A percentile compares a stretch with the other conserved stretches of the same genome.
Evolutionary conservation across 306 rosid species (phyloP).

Genomic region (Vicia villosa): DNA sequence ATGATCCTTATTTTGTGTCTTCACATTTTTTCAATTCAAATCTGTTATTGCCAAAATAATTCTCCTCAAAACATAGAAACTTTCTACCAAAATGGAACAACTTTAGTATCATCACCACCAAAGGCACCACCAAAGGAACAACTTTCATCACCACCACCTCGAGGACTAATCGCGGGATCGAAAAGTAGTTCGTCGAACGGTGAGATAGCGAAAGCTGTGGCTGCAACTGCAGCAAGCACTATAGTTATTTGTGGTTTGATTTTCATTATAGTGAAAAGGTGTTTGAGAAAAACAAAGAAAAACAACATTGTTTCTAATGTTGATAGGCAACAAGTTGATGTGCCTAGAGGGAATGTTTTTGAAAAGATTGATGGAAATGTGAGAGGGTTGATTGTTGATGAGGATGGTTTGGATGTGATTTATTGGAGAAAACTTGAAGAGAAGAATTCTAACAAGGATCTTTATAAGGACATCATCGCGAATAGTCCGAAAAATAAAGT

Average conservation of each 20-base stretch:
- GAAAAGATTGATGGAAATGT: slow-evolving; percentile 54
- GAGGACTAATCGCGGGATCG: background rate
- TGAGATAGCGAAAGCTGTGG: slow-evolving; percentile 60
- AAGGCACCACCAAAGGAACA: no score
- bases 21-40: slow-evolving; percentile 21
- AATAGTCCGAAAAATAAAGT: slow-evolving; percentile 2
- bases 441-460: slow-evolving; percentile 42
- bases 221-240: slow-evolving; percentile 66
- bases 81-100: slow-evolving; percentile 49
- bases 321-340: slow-evolving; percentile 39
- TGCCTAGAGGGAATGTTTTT: slow-evolving; percentile 43
- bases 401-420: slow-evolving; percentile 87
- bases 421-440: slow-evolving; percentile 83
- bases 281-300: slow-evolving; percentile 37
- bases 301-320: slow-evolving; percentile 16
- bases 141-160: slow-evolving; percentile 18
- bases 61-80: slow-evolving; percentile 74
- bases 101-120: slow-evolving; percentile 32
- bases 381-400: slow-evolving; percentile 78
- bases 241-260: slow-evolving; percentile 55
- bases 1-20: slow-evolving; percentile 28
- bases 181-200: slow-evolving; percentile 39
- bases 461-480: slow-evolving; percentile 40
- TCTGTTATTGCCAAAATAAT: slow-evolving; percentile 41
- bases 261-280: slow-evolving; percentile 50